Percentiles rank a stretch among this genome's conserved stretches.
Conservation (phyloP, 495 filamentous ascomycete species). For the Hypoxylon lenormandii region DNA sequence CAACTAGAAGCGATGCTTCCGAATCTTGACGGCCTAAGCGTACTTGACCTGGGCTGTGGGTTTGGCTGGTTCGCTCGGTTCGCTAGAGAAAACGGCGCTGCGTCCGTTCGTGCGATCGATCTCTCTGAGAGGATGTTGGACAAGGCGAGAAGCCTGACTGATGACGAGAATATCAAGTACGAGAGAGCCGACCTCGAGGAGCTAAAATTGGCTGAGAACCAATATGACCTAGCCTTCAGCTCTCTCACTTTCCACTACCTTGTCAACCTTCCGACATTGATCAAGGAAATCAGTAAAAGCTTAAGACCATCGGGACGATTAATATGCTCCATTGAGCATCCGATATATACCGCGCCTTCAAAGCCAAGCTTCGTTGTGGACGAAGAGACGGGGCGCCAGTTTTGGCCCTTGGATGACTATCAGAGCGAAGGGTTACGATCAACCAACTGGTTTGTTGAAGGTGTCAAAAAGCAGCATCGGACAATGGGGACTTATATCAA, state of each 20-base stretch:
- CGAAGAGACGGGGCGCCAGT: conserved; percentile 22
- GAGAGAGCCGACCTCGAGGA: conserved; percentile 50
- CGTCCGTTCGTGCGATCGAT: conserved; percentile 51
- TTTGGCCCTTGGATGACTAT: conserved; percentile 57
- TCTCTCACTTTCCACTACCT: conserved; percentile 55
- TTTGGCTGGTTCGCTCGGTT: conserved; percentile 57
- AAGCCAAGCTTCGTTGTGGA: conserved; percentile 43
- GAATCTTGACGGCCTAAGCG: conserved; percentile 31
- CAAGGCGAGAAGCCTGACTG: conserved; percentile 47
- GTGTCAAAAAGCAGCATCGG: conserved; percentile 55
- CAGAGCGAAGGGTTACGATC: conserved; percentile 50
- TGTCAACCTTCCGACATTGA: conserved; percentile 42
- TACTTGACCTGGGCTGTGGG: conserved; percentile 57
- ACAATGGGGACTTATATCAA: conserved; percentile 53
- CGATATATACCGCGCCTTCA: conserved; percentile 54
- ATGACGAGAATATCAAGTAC: conserved; percentile 45
- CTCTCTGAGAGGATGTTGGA: conserved; percentile 54
- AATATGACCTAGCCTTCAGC: conserved; percentile 53
- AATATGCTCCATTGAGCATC: conserved; percentile 57
- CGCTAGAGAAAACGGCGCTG: conserved; percentile 47
- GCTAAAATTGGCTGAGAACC: conserved; percentile 29
- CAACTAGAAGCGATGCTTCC: conserved; percentile 47
- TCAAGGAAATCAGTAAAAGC: conserved; percentile 44
- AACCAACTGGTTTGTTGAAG: conserved; percentile 52
- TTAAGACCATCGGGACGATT: conserved; percentile 50